phyloP scores from a whole-genome alignment of 2,329 filamentous ascomycete genomes.

The Fusarium pilosicola region DNA sequence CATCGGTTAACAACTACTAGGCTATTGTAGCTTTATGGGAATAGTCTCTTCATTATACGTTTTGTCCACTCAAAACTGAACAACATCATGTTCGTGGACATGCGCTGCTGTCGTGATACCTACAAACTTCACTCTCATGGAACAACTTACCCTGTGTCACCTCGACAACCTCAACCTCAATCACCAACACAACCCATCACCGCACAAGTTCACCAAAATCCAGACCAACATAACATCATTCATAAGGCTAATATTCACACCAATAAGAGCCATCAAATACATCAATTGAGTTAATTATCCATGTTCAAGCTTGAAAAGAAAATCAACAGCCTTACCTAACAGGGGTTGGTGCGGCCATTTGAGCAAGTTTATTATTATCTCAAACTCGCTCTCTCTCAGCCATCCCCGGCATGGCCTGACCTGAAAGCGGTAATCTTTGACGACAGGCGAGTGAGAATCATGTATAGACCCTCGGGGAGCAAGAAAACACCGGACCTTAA shows the following conservation, averaged over 20 bases:
- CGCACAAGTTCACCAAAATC: neutral
- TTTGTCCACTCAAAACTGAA: neutral
- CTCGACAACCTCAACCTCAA: neutral
- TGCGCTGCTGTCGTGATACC: neutral
- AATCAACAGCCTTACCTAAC: neutral
- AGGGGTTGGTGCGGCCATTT: conserved; percentile 50
- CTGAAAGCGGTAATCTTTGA: neutral
- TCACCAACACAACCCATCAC: neutral
- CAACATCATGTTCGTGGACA: neutral
- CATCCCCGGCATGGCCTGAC: conserved; percentile 21
- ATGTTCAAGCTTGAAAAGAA: neutral
- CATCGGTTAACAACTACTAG: neutral
- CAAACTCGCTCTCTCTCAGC: conserved; percentile 23
- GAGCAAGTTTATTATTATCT: conserved; percentile 53
- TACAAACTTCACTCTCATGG: neutral
- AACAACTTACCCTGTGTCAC: conserved; percentile 16
- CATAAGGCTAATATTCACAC: neutral
- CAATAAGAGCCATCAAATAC: neutral
- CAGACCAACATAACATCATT: neutral
- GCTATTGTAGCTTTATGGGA: neutral
- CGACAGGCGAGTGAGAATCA: conserved; percentile 1
- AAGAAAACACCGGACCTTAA: too few species aligned
- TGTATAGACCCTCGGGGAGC: too few species aligned
- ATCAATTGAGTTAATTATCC: neutral
- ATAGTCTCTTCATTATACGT: too few species aligned